phyloP scores from a whole-genome alignment of 1,284 basidiomycete species.

The Cutaneotrichosporon sp. region DNA sequence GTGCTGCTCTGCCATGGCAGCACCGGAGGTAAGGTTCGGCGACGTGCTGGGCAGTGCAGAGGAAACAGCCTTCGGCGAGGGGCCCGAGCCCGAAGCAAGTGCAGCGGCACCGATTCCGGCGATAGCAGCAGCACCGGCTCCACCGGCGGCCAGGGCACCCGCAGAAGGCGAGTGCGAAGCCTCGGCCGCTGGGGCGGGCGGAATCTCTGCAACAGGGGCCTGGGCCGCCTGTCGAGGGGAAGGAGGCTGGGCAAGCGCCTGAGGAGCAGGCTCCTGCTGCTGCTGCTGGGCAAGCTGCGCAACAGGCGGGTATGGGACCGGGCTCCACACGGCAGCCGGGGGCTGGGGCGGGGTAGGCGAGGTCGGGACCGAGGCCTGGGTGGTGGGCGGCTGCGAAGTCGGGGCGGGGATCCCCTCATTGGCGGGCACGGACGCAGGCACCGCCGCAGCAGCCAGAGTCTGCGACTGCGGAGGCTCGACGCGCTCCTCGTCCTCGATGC shows the following conservation, averaged over 20 bases:
- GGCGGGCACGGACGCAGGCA: background rate
- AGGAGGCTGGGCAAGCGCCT: background rate
- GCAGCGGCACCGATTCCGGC: background rate
- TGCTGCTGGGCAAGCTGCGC: background rate
- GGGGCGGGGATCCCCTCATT: background rate
- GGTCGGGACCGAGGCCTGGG: too few relatives aligned
- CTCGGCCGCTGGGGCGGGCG: background rate
- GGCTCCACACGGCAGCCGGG: slow-evolving; percentile 1
- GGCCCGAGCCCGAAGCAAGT: background rate
- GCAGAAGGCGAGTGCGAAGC: background rate
- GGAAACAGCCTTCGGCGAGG: background rate
- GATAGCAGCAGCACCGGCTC: background rate
- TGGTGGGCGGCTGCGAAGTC: background rate
- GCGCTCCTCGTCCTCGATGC: background rate
- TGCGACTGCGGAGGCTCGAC: background rate
- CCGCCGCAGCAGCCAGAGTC: background rate
- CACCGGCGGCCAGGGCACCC: background rate
- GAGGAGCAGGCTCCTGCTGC: background rate
- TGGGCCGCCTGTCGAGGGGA: background rate
- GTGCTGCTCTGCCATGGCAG: background rate
- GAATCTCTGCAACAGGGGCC: background rate
- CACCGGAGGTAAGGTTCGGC: background rate
- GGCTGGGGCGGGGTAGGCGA: background rate
- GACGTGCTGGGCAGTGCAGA: background rate
- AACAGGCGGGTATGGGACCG: background rate